Percentiles rank a stretch among this genome's conserved stretches.
phyloP scores from a whole-genome alignment of 495 filamentous ascomycete genomes.

The Neohortaea acidophila region DNA sequence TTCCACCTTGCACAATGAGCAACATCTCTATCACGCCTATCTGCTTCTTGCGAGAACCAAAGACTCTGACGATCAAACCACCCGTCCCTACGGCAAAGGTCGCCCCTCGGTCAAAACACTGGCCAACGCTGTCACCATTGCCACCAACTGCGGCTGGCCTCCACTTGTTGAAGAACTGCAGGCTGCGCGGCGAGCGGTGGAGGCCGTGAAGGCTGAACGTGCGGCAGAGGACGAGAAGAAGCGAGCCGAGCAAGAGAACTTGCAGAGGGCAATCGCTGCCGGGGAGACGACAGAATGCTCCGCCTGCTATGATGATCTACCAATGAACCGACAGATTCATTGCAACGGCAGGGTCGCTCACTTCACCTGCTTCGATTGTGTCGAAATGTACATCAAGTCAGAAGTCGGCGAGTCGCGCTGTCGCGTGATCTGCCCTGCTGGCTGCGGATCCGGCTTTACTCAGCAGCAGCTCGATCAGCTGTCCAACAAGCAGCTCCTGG shows the following conservation, averaged over 20 bases:
- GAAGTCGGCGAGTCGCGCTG: constrained; percentile 51
- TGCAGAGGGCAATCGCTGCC: constrained; percentile 9
- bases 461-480: constrained; percentile 38
- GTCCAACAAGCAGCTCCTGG: constrained; percentile 40
- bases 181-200: constrained; percentile 17
- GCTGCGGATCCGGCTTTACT: constrained; percentile 37
- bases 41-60: constrained; percentile 22
- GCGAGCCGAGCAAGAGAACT: constrained; percentile 10
- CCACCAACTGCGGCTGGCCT: constrained; percentile 2
- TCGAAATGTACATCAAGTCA: constrained; percentile 45
- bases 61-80: constrained; percentile 1
- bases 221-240: constrained; percentile 13
- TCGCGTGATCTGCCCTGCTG: constrained; percentile 18
- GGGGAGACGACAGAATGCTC: constrained; percentile 24
- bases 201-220: constrained; percentile 1
- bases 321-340: constrained; percentile 49
- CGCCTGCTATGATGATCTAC: constrained; percentile 47
- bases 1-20: constrained; percentile 25
- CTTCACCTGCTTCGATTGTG: constrained; percentile 58
- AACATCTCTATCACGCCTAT: constrained; percentile 32
- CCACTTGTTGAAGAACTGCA: constrained; percentile 20
- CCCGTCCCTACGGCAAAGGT: constrained; percentile 1
- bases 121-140: constrained; percentile 7
- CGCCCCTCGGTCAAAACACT: constrained; percentile 2
- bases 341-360: constrained; percentile 45